Evolutionary conservation across 441 rosid genomes (phyloP).

Genomic region (Populus hybrid): DNA sequence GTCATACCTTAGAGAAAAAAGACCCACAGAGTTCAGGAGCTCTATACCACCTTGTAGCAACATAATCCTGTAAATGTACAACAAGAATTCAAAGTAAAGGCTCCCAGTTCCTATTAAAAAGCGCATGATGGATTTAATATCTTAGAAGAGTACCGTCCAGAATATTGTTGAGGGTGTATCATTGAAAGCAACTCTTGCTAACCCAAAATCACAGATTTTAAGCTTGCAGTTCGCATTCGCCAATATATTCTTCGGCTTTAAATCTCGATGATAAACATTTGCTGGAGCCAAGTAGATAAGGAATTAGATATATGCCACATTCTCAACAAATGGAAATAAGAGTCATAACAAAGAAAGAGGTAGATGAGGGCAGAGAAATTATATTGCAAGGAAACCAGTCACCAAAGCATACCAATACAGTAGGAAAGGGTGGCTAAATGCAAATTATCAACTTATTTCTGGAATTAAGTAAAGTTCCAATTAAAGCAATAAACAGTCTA

Average conservation of each 20-base stretch:
- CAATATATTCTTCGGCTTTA: slow-evolving; percentile 93
- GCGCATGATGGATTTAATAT: slow-evolving; percentile 7
- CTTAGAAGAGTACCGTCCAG: slow-evolving; percentile 61
- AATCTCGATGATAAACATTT: slow-evolving; percentile 93
- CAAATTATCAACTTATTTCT: background rate
- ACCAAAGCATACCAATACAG: background rate
- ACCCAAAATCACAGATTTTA: slow-evolving; percentile 94
- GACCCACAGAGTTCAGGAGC: slow-evolving; percentile 98
- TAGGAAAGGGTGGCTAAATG: background rate
- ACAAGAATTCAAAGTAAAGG: slow-evolving; percentile 14
- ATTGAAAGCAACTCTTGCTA: slow-evolving; percentile 90
- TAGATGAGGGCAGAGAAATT: background rate
- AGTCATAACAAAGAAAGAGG: slow-evolving; percentile 4
- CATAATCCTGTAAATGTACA: slow-evolving; percentile 60
- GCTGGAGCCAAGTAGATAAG: slow-evolving; percentile 48
- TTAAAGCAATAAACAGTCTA: background rate
- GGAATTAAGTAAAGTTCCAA: slow-evolving; percentile 1
- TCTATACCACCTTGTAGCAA: slow-evolving; percentile 95
- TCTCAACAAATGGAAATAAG: background rate
- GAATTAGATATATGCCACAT: slow-evolving; percentile 19
- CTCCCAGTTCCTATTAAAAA: background rate
- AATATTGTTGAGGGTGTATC: slow-evolving; percentile 85
- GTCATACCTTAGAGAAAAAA: slow-evolving; percentile 78
- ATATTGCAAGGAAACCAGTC: background rate
- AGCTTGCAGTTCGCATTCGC: slow-evolving; percentile 99